These are phyloP conservation scores for Austroboletus niveus DNA, from an alignment of 1,284 basidiomycete genomes.

Conservation along the genomic window DNA sequence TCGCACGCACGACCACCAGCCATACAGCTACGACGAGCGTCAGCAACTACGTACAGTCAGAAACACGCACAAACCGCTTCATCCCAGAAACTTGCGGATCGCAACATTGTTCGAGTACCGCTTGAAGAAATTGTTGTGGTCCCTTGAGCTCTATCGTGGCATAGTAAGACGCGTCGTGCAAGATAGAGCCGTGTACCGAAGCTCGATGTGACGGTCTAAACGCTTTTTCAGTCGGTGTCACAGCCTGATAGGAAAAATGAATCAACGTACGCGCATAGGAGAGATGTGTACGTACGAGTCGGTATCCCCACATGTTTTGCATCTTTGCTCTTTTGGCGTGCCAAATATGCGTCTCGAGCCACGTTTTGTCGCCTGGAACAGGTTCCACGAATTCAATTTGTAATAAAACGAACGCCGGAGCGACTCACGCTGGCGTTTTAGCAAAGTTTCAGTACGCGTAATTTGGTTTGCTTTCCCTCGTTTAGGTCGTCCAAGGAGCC, in stretches of 20 bases:
- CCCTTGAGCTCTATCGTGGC: constrained; percentile 74
- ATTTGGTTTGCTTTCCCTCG: constrained; percentile 54
- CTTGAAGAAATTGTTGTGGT: constrained; percentile 50
- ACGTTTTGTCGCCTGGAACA: constrained; percentile 69
- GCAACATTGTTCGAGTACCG: constrained; percentile 55
- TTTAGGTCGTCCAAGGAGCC: constrained; percentile 52
- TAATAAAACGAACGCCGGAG: neutral
- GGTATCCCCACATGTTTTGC: constrained; percentile 87
- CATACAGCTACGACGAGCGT: constrained; percentile 42
- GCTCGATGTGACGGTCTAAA: constrained; percentile 89
- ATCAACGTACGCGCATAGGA: neutral
- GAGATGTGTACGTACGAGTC: constrained; percentile 54
- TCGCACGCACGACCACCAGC: constrained; percentile 58
- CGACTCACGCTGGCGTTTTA: constrained; percentile 64
- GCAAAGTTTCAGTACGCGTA: constrained; percentile 51
- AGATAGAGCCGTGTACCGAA: constrained; percentile 74
- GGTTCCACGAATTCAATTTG: neutral
- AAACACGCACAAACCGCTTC: constrained; percentile 45
- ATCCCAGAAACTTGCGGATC: constrained; percentile 62
- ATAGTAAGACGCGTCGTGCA: constrained; percentile 87
- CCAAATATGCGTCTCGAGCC: constrained; percentile 94
- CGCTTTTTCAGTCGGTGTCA: constrained; percentile 85
- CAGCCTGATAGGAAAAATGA: constrained; percentile 45
- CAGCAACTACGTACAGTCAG: neutral
- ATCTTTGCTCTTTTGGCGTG: constrained; percentile 94